These are phyloP conservation scores for Penicillium cinerascens DNA, from an alignment of 495 filamentous ascomycete species.

Conservation along the genomic window DNA sequence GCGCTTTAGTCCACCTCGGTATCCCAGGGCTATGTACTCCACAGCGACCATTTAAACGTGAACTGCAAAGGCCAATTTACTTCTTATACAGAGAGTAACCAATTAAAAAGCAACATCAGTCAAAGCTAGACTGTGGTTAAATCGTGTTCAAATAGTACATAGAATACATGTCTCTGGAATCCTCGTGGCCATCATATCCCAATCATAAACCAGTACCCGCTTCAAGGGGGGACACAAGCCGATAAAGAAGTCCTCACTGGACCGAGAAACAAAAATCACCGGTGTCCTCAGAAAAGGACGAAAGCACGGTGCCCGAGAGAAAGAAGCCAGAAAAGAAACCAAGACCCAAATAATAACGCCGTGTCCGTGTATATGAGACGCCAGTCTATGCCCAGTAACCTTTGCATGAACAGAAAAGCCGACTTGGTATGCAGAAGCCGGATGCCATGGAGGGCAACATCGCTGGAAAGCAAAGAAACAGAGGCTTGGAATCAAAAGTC, in stretches of 20 bases:
- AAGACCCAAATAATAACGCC: constrained; percentile 25
- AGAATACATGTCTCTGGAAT: constrained; percentile 30
- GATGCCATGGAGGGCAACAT: constrained; percentile 1
- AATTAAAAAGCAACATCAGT: background rate
- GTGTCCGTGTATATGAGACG: constrained; percentile 32
- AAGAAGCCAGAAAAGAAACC: constrained; percentile 12
- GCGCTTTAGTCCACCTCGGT: too few relatives aligned
- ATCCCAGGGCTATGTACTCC: background rate
- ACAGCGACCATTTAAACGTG: background rate
- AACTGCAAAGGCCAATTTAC: background rate
- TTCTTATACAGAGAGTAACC: background rate
- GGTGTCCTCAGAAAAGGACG: background rate
- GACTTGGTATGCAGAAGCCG: constrained; percentile 2
- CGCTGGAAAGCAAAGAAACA: background rate
- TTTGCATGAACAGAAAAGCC: constrained; percentile 17
- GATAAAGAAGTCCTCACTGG: background rate
- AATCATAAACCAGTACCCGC: constrained; percentile 4
- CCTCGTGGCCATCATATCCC: constrained; percentile 15
- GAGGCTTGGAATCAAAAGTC: constrained; percentile 7
- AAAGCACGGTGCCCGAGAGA: constrained; percentile 15
- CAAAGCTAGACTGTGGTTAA: background rate
- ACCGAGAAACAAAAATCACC: constrained; percentile 7
- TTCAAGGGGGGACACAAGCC: background rate
- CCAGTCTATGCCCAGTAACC: constrained; percentile 37
- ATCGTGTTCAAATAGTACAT: constrained; percentile 28